A percentile compares a stretch with the other conserved stretches of the same genome.
Conservation (phyloP, 2,329 filamentous ascomycete species). For the Aspergillus oerlinghausenensis region DNA sequence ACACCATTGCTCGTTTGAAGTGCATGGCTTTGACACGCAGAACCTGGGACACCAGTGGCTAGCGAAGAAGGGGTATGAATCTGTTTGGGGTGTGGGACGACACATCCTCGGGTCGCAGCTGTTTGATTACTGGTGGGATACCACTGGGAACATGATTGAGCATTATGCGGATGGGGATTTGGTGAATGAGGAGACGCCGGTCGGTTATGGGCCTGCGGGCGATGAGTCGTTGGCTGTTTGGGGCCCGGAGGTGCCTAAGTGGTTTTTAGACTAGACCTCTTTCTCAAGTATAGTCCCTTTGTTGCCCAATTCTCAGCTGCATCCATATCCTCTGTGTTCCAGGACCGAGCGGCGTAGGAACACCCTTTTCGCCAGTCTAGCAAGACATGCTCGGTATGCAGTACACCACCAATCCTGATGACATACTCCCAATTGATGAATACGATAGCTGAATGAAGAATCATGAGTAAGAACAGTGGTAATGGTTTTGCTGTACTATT, state of each 20-base stretch:
- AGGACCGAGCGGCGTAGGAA: too few species aligned
- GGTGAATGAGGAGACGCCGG: conserved; percentile 21
- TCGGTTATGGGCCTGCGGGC: conserved; percentile 29
- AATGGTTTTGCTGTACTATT: too few species aligned
- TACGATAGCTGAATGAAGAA: too few species aligned
- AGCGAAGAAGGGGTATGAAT: conserved; percentile 37
- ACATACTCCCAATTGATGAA: too few species aligned
- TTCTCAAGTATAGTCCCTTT: too few species aligned
- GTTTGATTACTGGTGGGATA: conserved; percentile 18
- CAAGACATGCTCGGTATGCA: too few species aligned
- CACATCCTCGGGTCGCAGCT: conserved; percentile 16
- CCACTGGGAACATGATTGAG: conserved; percentile 11
- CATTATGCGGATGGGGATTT: conserved; percentile 17
- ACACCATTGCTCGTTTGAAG: conserved; percentile 49
- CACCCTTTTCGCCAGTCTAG: too few species aligned
- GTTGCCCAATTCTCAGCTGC: too few species aligned
- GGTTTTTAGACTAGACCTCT: conserved; percentile 20
- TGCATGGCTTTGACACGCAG: conserved; percentile 52
- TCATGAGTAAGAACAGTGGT: too few species aligned
- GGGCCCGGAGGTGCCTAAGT: conserved; percentile 32
- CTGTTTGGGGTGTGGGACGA: conserved; percentile 13
- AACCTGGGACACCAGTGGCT: conserved; percentile 50
- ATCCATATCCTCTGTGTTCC: too few species aligned
- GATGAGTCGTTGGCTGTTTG: conserved; percentile 32
- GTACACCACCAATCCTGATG: too few species aligned